A percentile compares a stretch with the other conserved stretches of the same genome.
Conservation (phyloP, 1,139 yeast genomes). For the Lodderomyces parapsilosis region DNA sequence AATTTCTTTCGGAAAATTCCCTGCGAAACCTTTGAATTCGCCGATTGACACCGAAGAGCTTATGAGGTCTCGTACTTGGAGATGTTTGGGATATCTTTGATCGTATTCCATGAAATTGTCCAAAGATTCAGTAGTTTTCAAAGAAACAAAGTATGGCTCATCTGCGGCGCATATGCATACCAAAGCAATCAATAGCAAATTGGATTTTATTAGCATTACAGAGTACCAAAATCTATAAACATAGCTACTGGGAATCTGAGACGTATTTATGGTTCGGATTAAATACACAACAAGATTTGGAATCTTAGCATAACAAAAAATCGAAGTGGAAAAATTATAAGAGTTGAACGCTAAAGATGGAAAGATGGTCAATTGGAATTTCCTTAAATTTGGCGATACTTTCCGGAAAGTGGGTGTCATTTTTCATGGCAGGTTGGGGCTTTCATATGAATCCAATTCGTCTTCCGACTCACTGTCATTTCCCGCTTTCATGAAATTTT, state of each 20-base stretch:
- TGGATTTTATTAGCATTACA: background rate
- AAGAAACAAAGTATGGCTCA: slow-evolving; percentile 24
- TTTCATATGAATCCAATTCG: background rate
- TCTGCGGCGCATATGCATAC: background rate
- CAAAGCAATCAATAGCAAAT: background rate
- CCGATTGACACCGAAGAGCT: slow-evolving; percentile 55
- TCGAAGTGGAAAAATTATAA: background rate
- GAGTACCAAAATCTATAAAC: background rate
- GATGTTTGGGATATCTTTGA: slow-evolving; percentile 26
- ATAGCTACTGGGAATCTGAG: background rate
- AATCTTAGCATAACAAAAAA: slow-evolving; percentile 2
- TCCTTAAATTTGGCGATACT: no score
- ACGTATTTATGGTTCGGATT: background rate
- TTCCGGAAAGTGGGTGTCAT: no score
- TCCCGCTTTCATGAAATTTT: slow-evolving; percentile 13
- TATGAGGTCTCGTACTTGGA: slow-evolving; percentile 44
- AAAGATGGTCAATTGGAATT: background rate
- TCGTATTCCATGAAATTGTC: slow-evolving; percentile 43
- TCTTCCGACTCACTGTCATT: slow-evolving; percentile 14
- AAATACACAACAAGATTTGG: slow-evolving; percentile 4
- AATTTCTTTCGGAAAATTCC: slow-evolving; percentile 51
- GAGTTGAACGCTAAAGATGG: background rate
- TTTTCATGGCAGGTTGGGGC: background rate
- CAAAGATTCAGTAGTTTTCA: slow-evolving; percentile 28
- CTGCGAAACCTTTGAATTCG: slow-evolving; percentile 61